Evolutionary conservation across 2,329 filamentous ascomycete species (phyloP), one percentile per base, ranked within the genome.

Genomic region (Volutella citrinella): DNA sequence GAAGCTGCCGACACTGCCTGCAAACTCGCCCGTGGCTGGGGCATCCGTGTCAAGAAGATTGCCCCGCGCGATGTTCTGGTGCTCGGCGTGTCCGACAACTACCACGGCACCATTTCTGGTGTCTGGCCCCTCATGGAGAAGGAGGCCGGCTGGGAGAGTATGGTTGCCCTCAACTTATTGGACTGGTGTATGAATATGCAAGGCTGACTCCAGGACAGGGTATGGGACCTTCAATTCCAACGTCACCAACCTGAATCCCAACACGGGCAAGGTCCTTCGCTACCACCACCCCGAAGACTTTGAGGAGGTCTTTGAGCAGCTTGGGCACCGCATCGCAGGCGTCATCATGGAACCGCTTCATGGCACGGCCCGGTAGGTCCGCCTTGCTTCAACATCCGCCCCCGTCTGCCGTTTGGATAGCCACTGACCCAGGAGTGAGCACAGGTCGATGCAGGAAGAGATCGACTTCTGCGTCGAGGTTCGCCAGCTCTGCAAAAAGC

Each of bases 11-110:
- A 48, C 15, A 40, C 38, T 8, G 45, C 45, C 10, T 35, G 30
- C 23, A 48, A 48, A 25, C 31, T 48, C 25, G 42, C 45, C n/a
- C 37, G 45, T 5, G 40, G 40, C 24, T 46, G 43, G 43, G 45
- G 40, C 14, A 36, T 43, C 20, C 28, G 30, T 2, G 11, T 24
- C 16, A 46, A 46, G 19, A 30, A 32, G 2, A 43, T 48, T 16
- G 16, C 27, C 11, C 23, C 42, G 3, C 32, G 38, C 5, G 36
- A 46, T 9, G 41, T 41, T 4, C 25, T 41, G 6, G 38, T 43
- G 19, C 42, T 45, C 7, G 42, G 42, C n/a, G 40, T 36, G 9
- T 43, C 42, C 5, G 42, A 45, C 5, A 45, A 45, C 19, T 45
- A 43, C 8, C 42, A 45, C 25, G 42, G 42, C 4, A 21, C 39